Evolutionary conservation across 2,329 filamentous ascomycete genomes (phyloP), one percentile per base, ranked within the genome.

Genomic region (Monilinia laxa): DNA sequence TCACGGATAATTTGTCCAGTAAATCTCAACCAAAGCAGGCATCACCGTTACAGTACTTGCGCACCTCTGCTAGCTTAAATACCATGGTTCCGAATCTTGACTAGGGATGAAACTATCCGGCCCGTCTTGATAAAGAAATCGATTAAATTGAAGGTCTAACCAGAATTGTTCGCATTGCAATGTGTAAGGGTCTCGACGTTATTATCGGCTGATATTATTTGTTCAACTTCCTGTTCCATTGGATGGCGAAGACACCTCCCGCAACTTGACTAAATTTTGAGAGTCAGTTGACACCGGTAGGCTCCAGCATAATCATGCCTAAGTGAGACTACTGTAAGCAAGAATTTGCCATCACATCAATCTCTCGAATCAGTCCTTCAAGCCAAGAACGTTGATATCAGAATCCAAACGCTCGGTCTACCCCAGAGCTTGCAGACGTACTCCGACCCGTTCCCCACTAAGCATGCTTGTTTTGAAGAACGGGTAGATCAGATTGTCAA

Each of bases 381-480:
- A 42, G 55, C 14, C 23, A 28, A 10, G 7, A 45, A 14, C 23
- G 4, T 45, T 28, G 18, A 40, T 3, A 45, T 45, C 42, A 5
- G 40, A 28, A 14, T 56, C 40, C 52, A 42, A 38, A 25, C 51
- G 51, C 62, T 64, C 52, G 62, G 62, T 55, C 25, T 49, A 64
- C 62, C 42, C 52, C 53, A 56, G 62, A 47, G 49, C 23, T 5
- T 64, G 53, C 62, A 58, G 31, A 38, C 18, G 12, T 40, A 35
- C 25, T 10, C 25, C n/a, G 10, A 9, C 47, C 6, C 18, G 49
- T 25, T 25, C 57, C 40, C 42, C 25, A 18, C 42, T 31, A 4
- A 35, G 31, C 1, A 35, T 35, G 31, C 31, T 35, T 35, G 31
- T 35, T 35, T 35, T 35, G 4, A 35, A 35, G 16, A 52, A 31